Base-by-base conservation (phyloP, 441 rosid species). In the Theobroma grandiflorum region DNA sequence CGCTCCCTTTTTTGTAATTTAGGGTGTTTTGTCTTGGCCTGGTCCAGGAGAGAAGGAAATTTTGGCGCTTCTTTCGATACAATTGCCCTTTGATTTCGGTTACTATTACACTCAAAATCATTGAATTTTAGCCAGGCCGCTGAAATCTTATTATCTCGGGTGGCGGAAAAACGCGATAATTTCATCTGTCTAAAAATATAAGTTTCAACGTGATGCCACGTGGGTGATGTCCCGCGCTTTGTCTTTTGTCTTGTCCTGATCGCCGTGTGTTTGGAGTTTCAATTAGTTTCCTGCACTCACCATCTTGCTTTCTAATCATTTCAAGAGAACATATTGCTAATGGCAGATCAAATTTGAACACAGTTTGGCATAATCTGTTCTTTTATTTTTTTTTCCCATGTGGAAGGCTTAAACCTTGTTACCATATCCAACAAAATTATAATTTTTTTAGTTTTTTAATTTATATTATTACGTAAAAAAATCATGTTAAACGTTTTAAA, bases 51-150 rank as follows among this genome's bases (percentile, higher is more conserved):
- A 47, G 31, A 76, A 74, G 79, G 79, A 79, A 76, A 63, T 47
- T 83, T 85, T 88, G 91, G 87, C 87, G 85, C 79, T 82, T 83
- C 43, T 77, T 72, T 33, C 9, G 49, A 72, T 16, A 59, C 6
- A 40, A 68, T 20, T 79, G 69, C 85, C 90, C 90, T 73, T 47
- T 3, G 49, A 40, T 76, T 75, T 84, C 12, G 0, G 8, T 45
- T 35, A 80, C 52, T 37, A 55, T 55, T 73, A 35, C 47, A 8
- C 18, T 72, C 18, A 62, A 33, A 9, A n/a, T 18, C 20, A n/a
- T 18, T n/a, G 62, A 59, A 35, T 18, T 26, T 26, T 72, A 59
- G 73, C 3, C 0, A 1, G n/a, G 14, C 4, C 0, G 4, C 35
- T 0, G 14, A 26, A 55, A 73, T 38, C 35, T 38, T 50, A 73